Evolutionary conservation across 495 filamentous ascomycete species (phyloP).

Genomic region (Bacidia gigantensis): DNA sequence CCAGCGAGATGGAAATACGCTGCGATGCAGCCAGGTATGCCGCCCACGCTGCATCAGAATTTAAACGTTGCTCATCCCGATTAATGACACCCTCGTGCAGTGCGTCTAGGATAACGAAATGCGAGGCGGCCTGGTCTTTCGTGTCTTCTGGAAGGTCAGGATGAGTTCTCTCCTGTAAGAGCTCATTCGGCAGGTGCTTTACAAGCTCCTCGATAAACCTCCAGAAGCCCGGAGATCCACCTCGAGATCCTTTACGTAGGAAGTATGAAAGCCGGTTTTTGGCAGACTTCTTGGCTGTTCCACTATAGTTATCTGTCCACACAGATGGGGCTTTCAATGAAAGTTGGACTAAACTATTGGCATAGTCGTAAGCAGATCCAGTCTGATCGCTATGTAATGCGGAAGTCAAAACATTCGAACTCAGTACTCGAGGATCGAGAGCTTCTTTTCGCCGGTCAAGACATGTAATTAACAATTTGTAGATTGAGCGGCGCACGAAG

Average conservation of each 20-base stretch:
- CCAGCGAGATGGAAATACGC: conserved; percentile 32
- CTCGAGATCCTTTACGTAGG: conserved; percentile 73
- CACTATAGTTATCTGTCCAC: conserved; percentile 57
- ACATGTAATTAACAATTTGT: conserved; percentile 48
- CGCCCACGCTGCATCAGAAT: conserved; percentile 53
- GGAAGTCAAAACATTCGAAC: conserved; percentile 52
- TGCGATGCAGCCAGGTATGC: conserved; percentile 50
- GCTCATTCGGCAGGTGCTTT: conserved; percentile 36
- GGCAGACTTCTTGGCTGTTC: conserved; percentile 47
- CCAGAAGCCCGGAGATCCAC: conserved; percentile 59
- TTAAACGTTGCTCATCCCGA: conserved; percentile 58
- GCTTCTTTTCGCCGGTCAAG: conserved; percentile 44
- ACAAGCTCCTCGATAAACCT: conserved; percentile 36
- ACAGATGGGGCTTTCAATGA: conserved; percentile 50
- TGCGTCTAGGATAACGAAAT: conserved; percentile 39
- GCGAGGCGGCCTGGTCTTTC: conserved; percentile 16
- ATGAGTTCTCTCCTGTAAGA: not conserved
- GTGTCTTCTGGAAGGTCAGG: not conserved
- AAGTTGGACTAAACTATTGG: conserved; percentile 46
- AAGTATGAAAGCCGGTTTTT: conserved; percentile 52
- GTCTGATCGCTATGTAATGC: conserved; percentile 53
- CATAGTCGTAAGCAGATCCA: conserved; percentile 57
- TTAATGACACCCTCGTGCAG: conserved; percentile 53
- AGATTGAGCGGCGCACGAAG: conserved; percentile 55
- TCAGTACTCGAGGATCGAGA: conserved; percentile 49